These are phyloP conservation scores for Pluteus cervinus DNA, from an alignment of 768 basidiomycete genomes.

Conservation along the genomic window DNA sequence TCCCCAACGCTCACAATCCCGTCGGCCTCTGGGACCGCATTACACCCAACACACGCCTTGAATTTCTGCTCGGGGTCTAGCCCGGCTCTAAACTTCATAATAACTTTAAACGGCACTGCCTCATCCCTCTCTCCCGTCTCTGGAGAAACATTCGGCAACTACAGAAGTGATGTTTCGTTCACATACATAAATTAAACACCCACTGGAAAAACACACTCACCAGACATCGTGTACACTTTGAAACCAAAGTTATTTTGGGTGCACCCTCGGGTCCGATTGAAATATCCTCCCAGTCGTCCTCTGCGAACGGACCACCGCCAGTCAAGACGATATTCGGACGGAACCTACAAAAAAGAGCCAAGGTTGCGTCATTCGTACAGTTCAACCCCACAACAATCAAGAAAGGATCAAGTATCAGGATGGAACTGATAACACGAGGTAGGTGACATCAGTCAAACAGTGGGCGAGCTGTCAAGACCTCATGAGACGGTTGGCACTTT, in stretches of 20 bases:
- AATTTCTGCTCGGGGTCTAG: slow-evolving; percentile 41
- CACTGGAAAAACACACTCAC: slow-evolving; percentile 33
- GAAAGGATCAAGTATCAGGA: neutral
- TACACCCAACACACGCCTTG: slow-evolving; percentile 64
- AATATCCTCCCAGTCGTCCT: slow-evolving; percentile 66
- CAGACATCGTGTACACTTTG: slow-evolving; percentile 66
- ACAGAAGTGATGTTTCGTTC: too few relatives aligned
- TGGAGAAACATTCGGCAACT: slow-evolving; percentile 73
- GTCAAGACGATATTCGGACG: slow-evolving; percentile 69
- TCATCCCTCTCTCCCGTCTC: slow-evolving; percentile 58
- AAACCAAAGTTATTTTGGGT: slow-evolving; percentile 52
- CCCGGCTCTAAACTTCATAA: slow-evolving; percentile 67
- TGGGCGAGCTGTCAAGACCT: neutral
- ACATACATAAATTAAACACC: too few relatives aligned
- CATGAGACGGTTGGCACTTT: slow-evolving; percentile 1
- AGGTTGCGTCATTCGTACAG: too few relatives aligned
- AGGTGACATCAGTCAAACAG: neutral
- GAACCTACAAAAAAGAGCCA: slow-evolving; percentile 49
- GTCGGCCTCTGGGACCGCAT: slow-evolving; percentile 43
- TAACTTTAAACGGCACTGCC: slow-evolving; percentile 69
- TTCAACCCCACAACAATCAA: too few relatives aligned
- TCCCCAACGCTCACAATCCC: slow-evolving; percentile 63
- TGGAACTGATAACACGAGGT: neutral
- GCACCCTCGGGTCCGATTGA: slow-evolving; percentile 36
- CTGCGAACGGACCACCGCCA: slow-evolving; percentile 65